These are phyloP conservation scores for Aegilops bicornis DNA, from an alignment of 176 grass and related monocot genomes.

Conservation along the genomic window DNA sequence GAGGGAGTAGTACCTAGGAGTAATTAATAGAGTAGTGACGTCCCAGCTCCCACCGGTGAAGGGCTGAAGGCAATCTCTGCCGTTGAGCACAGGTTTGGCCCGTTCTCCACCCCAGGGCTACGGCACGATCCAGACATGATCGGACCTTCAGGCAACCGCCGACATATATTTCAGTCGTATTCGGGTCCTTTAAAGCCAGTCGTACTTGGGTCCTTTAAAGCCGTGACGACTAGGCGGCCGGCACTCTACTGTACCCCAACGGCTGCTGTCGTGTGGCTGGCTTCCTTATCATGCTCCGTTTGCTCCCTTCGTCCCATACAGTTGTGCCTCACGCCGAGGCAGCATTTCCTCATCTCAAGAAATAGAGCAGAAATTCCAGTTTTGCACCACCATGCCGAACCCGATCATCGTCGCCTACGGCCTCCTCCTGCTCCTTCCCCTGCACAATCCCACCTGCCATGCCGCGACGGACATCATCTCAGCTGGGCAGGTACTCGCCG, in stretches of 20 bases:
- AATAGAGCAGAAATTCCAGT: neutral
- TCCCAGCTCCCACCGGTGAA: neutral
- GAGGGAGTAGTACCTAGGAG: neutral
- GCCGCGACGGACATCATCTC: neutral
- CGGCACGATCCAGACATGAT: no score
- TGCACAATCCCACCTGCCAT: neutral
- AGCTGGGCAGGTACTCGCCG: neutral
- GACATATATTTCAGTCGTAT: neutral
- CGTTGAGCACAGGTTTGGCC: neutral
- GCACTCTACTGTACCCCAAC: neutral
- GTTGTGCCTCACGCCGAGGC: neutral
- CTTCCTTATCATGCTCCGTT: neutral
- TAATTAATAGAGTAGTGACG: neutral
- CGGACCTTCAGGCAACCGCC: neutral
- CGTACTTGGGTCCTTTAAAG: no score
- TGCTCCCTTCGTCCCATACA: neutral
- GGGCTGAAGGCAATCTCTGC: neutral
- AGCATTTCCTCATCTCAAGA: neutral
- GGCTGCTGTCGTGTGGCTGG: neutral
- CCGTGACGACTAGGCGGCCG: neutral
- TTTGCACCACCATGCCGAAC: slow-evolving; percentile 9
- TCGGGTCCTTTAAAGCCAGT: neutral
- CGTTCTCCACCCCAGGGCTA: neutral
- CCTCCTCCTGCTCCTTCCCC: neutral
- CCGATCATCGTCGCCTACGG: neutral